A percentile compares a stretch with the other conserved stretches of the same genome.
Evolutionary conservation across 73 alveolate genomes (phyloP).

Genomic region (Paramecium octaurelia): DNA sequence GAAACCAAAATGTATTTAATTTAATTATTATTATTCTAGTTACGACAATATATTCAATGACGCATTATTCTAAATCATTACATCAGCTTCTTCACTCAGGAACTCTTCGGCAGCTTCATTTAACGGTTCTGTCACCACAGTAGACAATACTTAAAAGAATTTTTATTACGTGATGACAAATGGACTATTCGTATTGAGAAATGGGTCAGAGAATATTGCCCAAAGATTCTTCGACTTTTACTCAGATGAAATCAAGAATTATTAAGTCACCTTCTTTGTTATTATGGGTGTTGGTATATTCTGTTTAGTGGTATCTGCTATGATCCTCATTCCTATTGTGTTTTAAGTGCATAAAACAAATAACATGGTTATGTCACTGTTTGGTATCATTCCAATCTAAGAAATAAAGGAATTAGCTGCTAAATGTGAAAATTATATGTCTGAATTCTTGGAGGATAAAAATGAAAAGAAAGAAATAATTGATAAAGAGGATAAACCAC

Average conservation of each 20-base stretch:
- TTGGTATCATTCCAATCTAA: constrained; percentile 54
- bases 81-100: constrained; percentile 39
- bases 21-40: not conserved
- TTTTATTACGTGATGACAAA: constrained; percentile 44
- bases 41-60: constrained; percentile 20
- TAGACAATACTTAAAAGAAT: constrained; percentile 19
- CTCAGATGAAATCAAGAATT: constrained; percentile 16
- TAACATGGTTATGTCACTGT: constrained; percentile 58
- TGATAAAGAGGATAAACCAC: constrained; percentile 21
- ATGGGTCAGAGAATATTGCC: constrained; percentile 51
- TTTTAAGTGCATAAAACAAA: constrained; percentile 57
- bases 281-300: constrained; percentile 60
- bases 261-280: constrained; percentile 18
- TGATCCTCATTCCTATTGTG: constrained; percentile 54
- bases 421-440: constrained; percentile 58
- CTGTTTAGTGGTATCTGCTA: constrained; percentile 47
- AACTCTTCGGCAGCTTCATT: constrained; percentile 3
- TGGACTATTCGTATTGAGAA: constrained; percentile 51
- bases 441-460: constrained; percentile 51
- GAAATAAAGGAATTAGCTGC: constrained; percentile 57
- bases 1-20: not conserved
- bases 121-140: not conserved
- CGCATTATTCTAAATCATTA: constrained; percentile 21
- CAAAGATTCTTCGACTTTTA: constrained; percentile 39
- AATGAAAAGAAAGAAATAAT: constrained; percentile 6